These are phyloP conservation scores for Apiotrichum siamense DNA, from an alignment of 1,284 basidiomycete species.

Conservation along the genomic window DNA sequence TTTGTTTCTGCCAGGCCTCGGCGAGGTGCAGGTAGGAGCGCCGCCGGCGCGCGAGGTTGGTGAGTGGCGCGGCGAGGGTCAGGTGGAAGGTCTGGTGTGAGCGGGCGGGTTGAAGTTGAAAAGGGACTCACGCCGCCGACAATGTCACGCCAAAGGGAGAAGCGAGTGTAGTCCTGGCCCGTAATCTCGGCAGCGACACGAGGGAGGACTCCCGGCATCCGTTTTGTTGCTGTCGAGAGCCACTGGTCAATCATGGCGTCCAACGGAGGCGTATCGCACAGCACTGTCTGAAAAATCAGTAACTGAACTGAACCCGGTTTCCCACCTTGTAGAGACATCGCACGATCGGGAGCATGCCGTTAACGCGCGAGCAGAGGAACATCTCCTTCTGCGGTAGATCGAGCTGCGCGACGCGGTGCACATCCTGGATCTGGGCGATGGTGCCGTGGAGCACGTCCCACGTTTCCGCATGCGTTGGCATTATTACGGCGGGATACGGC, in stretches of 20 bases:
- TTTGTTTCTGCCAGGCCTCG: slow-evolving; percentile 29
- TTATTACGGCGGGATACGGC: slow-evolving; percentile 59
- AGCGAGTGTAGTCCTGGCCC: slow-evolving; percentile 7
- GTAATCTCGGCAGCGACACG: slow-evolving; percentile 7
- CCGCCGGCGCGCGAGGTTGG: slow-evolving; percentile 30
- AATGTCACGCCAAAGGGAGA: slow-evolving; percentile 24
- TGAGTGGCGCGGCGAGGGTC: slow-evolving; percentile 12
- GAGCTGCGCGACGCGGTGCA: neutral
- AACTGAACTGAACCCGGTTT: neutral
- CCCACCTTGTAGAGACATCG: slow-evolving; percentile 21
- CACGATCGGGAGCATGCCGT: slow-evolving; percentile 13
- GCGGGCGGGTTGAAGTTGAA: neutral
- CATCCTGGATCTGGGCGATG: neutral
- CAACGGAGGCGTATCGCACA: neutral
- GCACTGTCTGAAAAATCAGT: slow-evolving; percentile 7
- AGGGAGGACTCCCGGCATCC: slow-evolving; percentile 4
- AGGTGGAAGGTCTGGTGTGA: slow-evolving; percentile 13
- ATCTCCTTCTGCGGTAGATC: neutral
- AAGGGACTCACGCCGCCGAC: slow-evolving; percentile 28
- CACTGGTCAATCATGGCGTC: slow-evolving; percentile 17
- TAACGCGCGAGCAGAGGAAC: neutral
- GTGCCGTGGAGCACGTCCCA: slow-evolving; percentile 53
- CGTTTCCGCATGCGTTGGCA: slow-evolving; percentile 53
- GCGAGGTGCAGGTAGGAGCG: slow-evolving; percentile 24
- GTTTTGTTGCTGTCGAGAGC: slow-evolving; percentile 9